Conservation (phyloP, 2,329 filamentous ascomycete species). For the Botrytis squamosa region DNA sequence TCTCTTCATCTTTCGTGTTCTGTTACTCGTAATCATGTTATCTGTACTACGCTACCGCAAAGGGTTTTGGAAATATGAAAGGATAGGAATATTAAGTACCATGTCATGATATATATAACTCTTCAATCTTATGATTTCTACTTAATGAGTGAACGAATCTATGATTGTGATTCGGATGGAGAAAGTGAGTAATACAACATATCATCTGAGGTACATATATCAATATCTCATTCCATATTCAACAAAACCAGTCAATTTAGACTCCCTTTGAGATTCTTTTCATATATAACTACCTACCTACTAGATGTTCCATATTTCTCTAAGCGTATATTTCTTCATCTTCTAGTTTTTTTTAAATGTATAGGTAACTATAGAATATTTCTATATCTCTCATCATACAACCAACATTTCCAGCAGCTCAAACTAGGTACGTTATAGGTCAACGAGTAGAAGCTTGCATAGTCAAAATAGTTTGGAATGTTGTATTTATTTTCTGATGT, state of each 20-base stretch:
- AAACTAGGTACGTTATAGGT: neutral
- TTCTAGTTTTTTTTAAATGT: neutral
- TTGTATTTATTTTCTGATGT: neutral
- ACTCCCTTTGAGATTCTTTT: neutral
- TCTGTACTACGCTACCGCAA: neutral
- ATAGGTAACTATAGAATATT: neutral
- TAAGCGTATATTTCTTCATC: neutral
- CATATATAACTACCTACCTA: neutral
- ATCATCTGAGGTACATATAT: neutral
- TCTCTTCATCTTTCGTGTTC: neutral
- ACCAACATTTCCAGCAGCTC: neutral
- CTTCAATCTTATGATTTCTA: neutral
- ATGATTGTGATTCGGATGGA: fast-evolving
- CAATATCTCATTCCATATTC: neutral
- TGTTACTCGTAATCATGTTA: neutral
- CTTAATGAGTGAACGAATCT: neutral
- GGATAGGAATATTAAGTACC: neutral
- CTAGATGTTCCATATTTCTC: neutral
- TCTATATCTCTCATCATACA: too few species aligned
- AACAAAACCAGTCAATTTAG: neutral
- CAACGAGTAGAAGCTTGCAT: neutral
- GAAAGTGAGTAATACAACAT: neutral
- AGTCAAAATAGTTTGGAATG: neutral
- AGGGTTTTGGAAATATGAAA: neutral
- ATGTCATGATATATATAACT: neutral